phyloP scores from a whole-genome alignment of 2,329 filamentous ascomycete species.

The Alternaria sp. region DNA sequence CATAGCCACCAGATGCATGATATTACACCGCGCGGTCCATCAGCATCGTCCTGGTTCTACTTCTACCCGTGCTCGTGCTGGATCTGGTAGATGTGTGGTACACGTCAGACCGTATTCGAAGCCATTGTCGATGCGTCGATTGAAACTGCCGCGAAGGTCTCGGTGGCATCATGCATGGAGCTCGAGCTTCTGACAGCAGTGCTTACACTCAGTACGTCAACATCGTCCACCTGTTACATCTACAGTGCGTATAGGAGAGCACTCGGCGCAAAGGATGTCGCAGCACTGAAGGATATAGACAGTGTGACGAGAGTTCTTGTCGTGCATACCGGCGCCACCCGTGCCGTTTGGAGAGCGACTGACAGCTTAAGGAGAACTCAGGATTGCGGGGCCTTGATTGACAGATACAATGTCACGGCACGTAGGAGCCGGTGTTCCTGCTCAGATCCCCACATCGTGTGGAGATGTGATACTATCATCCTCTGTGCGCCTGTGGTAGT shows the following conservation, averaged over 20 bases:
- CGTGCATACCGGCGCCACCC: constrained; percentile 2
- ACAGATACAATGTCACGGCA: not conserved
- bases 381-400: not conserved
- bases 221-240: not conserved
- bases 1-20: not conserved
- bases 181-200: not conserved
- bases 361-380: not conserved
- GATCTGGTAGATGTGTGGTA: not conserved
- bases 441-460: not conserved
- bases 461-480: not conserved
- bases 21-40: not conserved
- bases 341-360: not conserved
- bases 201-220: not conserved
- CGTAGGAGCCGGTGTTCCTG: not conserved
- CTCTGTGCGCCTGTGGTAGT: not conserved
- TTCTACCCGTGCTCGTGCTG: not conserved
- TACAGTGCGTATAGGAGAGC: not conserved
- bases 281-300: not conserved
- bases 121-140: not conserved
- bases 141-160: not conserved
- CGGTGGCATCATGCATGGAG: not conserved
- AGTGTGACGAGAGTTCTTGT: not conserved
- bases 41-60: not conserved
- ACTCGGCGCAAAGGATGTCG: constrained; percentile 1
- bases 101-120: constrained; percentile 10